Evolutionary conservation across 176 grass and related monocot genomes (phyloP).

Genomic region (Phragmites australis): DNA sequence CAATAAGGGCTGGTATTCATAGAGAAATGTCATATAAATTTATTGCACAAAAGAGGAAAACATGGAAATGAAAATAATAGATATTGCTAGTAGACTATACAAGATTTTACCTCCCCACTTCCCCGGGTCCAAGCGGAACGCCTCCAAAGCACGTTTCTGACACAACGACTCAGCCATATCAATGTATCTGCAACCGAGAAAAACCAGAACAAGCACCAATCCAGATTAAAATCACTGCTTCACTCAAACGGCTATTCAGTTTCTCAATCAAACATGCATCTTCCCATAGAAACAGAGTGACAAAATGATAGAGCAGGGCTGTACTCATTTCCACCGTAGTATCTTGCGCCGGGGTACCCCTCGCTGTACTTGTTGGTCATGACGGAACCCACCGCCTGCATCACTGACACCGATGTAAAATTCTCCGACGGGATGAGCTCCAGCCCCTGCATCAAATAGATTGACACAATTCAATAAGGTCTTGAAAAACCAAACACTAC

Average conservation of each 20-base stretch:
- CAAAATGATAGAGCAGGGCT: background rate
- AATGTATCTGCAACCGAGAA: constrained; percentile 68
- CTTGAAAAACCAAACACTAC: background rate
- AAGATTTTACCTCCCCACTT: constrained; percentile 92
- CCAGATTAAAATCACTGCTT: constrained; percentile 7
- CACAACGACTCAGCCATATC: constrained; percentile 95
- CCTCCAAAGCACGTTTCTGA: constrained; percentile 92
- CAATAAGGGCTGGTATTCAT: background rate
- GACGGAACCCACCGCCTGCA: constrained; percentile 96
- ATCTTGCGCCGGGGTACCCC: constrained; percentile 97
- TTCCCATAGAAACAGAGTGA: background rate
- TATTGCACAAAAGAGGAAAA: background rate
- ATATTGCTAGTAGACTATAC: background rate
- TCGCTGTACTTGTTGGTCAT: constrained; percentile 99
- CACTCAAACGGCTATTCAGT: background rate
- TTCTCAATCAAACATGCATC: background rate
- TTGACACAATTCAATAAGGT: constrained; percentile 18
- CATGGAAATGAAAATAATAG: background rate
- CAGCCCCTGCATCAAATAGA: constrained; percentile 57
- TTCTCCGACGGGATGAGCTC: constrained; percentile 99
- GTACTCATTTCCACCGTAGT: constrained; percentile 98
- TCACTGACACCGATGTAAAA: constrained; percentile 92
- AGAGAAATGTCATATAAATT: background rate
- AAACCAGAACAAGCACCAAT: constrained; percentile 29
- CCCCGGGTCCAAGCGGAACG: constrained; percentile 78